Evolutionary conservation across 2,329 filamentous ascomycete species (phyloP), one percentile per base, ranked within the genome.

Genomic region (Periconia macrospinosa): DNA sequence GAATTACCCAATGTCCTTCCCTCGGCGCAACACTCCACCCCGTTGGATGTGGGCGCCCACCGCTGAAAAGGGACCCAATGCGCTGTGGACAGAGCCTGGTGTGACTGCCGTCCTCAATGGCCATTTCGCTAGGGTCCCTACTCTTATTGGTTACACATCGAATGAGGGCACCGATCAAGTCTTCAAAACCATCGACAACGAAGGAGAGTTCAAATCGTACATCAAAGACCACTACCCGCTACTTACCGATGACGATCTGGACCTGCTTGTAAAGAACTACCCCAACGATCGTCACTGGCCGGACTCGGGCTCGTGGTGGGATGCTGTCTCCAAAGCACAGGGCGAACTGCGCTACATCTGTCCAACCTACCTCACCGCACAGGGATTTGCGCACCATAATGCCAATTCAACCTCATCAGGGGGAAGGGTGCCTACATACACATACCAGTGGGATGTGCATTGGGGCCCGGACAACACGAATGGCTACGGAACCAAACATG

Each of bases 221-320:
- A 57, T 71, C 33, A 65, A 66, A 52, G 67, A 71, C 49, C 68
- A 71, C 55, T 71, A 80, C 35, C 76, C 83, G 5, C 69, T 83
- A 0, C 75, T 84, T 2, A 74, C 82, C 3, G 81, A 83, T 62
- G 79, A 81, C 52, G 80, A 79, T 41, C 77, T 81, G 27, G 52
- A 59, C 30, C 54, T 61, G 2, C 60, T 71, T 18, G 61, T 50
- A 2, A 55, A 59, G 2, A 66, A 59, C 10, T 71, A 69, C 45
- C 67, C 67, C n/a, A 71, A 71, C 47, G 68, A 71, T 46, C 57
- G 59, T 30, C 67, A 71, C 52, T 70, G 67, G 67, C 68, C 67
- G 17, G 68, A 71, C 55, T 67, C 62, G 10, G 68, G 68, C 41
- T 37, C 45, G 3, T 71, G 60, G 53, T 71, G 68, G 68, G 67